Percentiles rank a stretch among this genome's conserved stretches.
These are phyloP conservation scores for Miscanthus lutarioriparius DNA, from an alignment of 176 grass and related monocot species.

Conservation along the genomic window DNA sequence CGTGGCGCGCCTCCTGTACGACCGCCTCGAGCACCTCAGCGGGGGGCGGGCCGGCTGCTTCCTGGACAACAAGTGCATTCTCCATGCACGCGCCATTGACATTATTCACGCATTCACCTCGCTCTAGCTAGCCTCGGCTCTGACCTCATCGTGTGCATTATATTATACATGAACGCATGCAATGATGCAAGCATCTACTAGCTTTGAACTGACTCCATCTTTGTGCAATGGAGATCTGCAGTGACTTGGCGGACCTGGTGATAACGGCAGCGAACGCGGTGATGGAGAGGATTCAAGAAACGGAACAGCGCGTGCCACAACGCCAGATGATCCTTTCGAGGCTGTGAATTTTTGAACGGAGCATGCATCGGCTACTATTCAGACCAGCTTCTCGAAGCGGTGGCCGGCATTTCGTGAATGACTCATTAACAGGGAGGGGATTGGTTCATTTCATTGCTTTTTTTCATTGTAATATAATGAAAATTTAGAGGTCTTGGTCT, in stretches of 20 bases:
- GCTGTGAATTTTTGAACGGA: conserved; percentile 36
- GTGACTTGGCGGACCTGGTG: conserved; percentile 47
- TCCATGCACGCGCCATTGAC: neutral
- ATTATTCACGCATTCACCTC: neutral
- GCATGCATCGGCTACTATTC: conserved; percentile 25
- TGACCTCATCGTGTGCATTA: neutral
- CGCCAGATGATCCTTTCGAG: conserved; percentile 41
- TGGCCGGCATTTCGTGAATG: neutral
- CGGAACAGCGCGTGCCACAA: neutral
- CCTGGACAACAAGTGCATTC: conserved; percentile 62
- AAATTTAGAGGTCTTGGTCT: neutral
- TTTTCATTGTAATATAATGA: neutral
- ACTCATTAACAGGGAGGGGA: conserved; percentile 22
- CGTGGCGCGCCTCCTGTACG: conserved; percentile 60
- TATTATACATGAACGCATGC: neutral
- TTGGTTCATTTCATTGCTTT: conserved; percentile 14
- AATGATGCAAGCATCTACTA: neutral
- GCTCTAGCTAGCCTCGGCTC: neutral
- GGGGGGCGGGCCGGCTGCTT: conserved; percentile 23
- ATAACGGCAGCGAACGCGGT: conserved; percentile 14
- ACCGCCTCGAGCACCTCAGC: conserved; percentile 20
- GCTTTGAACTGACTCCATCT: neutral
- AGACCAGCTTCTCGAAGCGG: neutral
- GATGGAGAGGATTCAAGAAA: conserved; percentile 5
- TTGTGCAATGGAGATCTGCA: conserved; percentile 32